Evolutionary conservation across 805 yeast genomes (phyloP).

Genomic region (Grigorovia yakushimaensis): DNA sequence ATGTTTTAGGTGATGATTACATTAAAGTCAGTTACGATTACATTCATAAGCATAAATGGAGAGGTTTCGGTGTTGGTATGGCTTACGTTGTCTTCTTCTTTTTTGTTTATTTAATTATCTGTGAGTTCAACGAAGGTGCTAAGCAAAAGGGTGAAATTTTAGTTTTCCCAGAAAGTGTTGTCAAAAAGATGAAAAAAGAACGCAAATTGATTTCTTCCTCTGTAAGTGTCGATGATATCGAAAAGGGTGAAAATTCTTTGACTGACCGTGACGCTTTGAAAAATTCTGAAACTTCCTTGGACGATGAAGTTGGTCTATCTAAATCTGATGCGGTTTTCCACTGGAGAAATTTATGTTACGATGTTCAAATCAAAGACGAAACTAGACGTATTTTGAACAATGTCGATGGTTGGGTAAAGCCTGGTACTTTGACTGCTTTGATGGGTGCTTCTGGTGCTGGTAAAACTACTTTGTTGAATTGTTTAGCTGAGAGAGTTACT

Average conservation of each 20-base stretch:
- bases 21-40: constrained; percentile 37
- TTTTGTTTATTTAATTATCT: constrained; percentile 39
- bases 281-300: constrained; percentile 10
- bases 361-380: constrained; percentile 53
- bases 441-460: constrained; percentile 81
- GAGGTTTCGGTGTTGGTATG: constrained; percentile 53
- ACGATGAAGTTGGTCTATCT: constrained; percentile 18
- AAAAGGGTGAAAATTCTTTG: constrained; percentile 10
- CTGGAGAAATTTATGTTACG: constrained; percentile 70
- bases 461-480: constrained; percentile 64
- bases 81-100: constrained; percentile 50
- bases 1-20: constrained; percentile 46
- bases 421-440: constrained; percentile 70
- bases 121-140: constrained; percentile 53
- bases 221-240: constrained; percentile 18
- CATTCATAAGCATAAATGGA: constrained; percentile 43
- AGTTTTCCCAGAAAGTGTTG: constrained; percentile 43
- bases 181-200: constrained; percentile 38
- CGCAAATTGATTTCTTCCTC: constrained; percentile 16
- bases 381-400: constrained; percentile 50
- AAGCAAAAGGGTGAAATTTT: constrained; percentile 65
- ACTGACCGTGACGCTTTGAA: constrained; percentile 19
- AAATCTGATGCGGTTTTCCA: constrained; percentile 48
- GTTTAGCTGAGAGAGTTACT: constrained; percentile 60
- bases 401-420: constrained; percentile 78